phyloP scores from a whole-genome alignment of 2,329 filamentous ascomycete species.

The Didymella pomorum region DNA sequence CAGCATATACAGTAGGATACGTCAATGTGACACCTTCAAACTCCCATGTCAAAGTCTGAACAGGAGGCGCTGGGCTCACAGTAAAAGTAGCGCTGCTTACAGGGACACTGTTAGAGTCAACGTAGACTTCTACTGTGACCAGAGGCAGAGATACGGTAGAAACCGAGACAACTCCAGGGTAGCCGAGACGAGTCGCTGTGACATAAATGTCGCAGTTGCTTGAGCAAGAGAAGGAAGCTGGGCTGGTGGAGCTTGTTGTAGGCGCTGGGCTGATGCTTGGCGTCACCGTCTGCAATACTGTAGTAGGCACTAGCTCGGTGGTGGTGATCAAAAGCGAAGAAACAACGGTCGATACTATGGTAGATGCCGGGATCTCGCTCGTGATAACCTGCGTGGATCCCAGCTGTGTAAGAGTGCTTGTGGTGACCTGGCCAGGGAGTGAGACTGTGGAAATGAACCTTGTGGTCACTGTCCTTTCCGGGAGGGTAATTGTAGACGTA shows the following conservation, averaged over 20 bases:
- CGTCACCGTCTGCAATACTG: constrained; percentile 32
- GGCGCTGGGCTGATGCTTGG: constrained; percentile 25
- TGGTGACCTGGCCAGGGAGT: constrained; percentile 20
- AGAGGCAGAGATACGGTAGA: constrained; percentile 26
- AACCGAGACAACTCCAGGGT: constrained; percentile 37
- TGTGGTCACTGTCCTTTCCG: constrained; percentile 33
- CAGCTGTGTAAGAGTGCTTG: constrained; percentile 20
- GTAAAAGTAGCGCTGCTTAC: constrained; percentile 29
- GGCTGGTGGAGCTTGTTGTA: constrained; percentile 5
- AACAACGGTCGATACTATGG: constrained; percentile 28
- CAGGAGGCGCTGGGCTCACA: constrained; percentile 22
- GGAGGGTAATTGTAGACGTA: constrained; percentile 22
- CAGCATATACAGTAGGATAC: constrained; percentile 44
- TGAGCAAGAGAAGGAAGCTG: constrained; percentile 33
- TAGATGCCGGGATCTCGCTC: constrained; percentile 37
- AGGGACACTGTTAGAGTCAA: constrained; percentile 19
- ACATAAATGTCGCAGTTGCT: constrained; percentile 45
- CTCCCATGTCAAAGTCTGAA: constrained; percentile 37
- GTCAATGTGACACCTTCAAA: constrained; percentile 38
- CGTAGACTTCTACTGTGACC: constrained; percentile 37
- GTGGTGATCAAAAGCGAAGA: constrained; percentile 28
- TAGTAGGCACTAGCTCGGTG: constrained; percentile 33
- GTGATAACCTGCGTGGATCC: constrained; percentile 35
- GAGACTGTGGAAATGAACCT: constrained; percentile 37
- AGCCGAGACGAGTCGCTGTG: constrained; percentile 39